Percentiles rank a stretch among this genome's conserved stretches.
phyloP scores from a whole-genome alignment of 106 monocot species.

The Hemerocallis citrina region DNA sequence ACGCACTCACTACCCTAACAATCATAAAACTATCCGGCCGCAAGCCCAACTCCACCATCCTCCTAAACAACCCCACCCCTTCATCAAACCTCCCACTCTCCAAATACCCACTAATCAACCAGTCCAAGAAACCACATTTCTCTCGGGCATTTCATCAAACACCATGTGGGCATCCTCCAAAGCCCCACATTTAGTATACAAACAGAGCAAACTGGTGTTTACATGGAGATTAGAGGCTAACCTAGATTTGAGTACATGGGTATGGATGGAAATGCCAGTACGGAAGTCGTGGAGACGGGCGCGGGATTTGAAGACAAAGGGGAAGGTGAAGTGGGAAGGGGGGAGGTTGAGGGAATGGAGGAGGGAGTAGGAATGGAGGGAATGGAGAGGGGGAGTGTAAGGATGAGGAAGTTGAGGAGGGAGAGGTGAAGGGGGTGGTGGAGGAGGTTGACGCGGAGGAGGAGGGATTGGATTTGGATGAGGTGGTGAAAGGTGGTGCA shows the following conservation, averaged over 20 bases:
- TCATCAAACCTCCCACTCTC: constrained; percentile 19
- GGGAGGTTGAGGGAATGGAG: constrained; percentile 35
- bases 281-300: constrained; percentile 21
- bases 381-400: constrained; percentile 29
- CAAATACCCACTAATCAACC: constrained; percentile 52
- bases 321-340: constrained; percentile 66
- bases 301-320: constrained; percentile 64
- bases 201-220: constrained; percentile 35
- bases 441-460: constrained; percentile 42
- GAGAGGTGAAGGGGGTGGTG: too few relatives aligned
- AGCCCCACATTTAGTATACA: constrained; percentile 53
- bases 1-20: constrained; percentile 44
- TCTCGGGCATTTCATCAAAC: constrained; percentile 63
- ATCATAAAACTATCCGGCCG: constrained; percentile 55
- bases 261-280: constrained; percentile 34
- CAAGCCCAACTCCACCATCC: constrained; percentile 28
- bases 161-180: constrained; percentile 29
- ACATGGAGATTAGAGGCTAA: constrained; percentile 36
- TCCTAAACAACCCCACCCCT: constrained; percentile 32
- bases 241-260: constrained; percentile 44
- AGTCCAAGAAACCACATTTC: constrained; percentile 58
- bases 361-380: constrained; percentile 23
- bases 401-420: too few relatives aligned
- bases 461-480: constrained; percentile 29
- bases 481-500: constrained; percentile 14